These are phyloP conservation scores for Lepraria neglecta DNA, from an alignment of 495 filamentous ascomycete genomes.

Conservation along the genomic window DNA sequence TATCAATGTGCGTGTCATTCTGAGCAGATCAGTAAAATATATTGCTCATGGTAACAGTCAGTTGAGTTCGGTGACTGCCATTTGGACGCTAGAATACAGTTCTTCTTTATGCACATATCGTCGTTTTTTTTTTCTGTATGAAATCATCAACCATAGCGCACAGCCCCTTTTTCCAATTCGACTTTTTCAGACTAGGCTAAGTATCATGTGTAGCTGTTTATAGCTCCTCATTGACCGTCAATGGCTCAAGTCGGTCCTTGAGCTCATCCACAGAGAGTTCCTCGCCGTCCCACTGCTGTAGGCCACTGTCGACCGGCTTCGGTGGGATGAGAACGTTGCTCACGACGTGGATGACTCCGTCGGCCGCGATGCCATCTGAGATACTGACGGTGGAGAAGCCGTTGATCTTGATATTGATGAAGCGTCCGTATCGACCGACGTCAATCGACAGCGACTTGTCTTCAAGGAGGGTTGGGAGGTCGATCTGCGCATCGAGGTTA, in stretches of 20 bases:
- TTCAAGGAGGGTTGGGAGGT: constrained; percentile 60
- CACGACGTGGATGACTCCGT: constrained; percentile 75
- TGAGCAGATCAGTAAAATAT: no score
- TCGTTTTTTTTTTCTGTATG: no score
- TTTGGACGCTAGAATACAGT: no score
- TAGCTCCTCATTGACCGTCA: constrained; percentile 34
- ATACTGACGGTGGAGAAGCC: constrained; percentile 53
- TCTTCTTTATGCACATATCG: no score
- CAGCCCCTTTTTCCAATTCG: no score
- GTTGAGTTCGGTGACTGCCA: no score
- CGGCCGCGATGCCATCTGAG: constrained; percentile 59
- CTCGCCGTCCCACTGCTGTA: constrained; percentile 38
- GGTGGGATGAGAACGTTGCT: constrained; percentile 68
- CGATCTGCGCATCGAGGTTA: constrained; percentile 44
- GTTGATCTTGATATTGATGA: constrained; percentile 64
- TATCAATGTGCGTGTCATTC: no score
- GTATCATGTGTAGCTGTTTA: constrained; percentile 8
- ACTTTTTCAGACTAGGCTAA: neutral
- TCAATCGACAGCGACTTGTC: constrained; percentile 58
- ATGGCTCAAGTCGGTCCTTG: constrained; percentile 47
- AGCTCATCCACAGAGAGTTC: constrained; percentile 62
- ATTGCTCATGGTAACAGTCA: no score
- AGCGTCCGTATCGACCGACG: constrained; percentile 54
- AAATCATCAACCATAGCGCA: no score
- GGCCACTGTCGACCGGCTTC: constrained; percentile 39